Base-by-base conservation (phyloP, 169 alveolate genomes). In the Theileria luwenshuni region DNA sequence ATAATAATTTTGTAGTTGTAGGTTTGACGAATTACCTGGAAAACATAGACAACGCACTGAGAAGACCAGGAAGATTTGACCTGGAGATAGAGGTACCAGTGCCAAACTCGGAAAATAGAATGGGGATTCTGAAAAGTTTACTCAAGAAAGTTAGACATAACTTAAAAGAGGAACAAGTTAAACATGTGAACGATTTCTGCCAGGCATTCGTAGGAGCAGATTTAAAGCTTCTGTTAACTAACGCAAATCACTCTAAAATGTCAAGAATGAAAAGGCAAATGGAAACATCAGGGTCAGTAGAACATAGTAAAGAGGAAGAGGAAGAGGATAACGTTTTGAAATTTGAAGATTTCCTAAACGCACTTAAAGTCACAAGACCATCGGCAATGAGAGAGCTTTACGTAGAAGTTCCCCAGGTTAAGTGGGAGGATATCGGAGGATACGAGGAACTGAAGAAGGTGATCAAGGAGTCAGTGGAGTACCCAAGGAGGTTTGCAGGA, bases 361-460 rank as follows among this genome's bases (percentile, higher is more conserved):
- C 85, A 3, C 67, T 72, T 35, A 74, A 75, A 8, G n/a, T 72
- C 17, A 81, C 84, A 23, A 47, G 81, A 32, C 94, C 94, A 2
- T 89, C 94, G 35, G 94, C 91, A 19, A 83, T 89, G 79, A 80
- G 86, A 51, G 94, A 89, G 54, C 58, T 96, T 13, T 83, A 95
- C 45, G 91, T 96, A 43, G 96, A 95, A 69, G 94, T 97, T 21
- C 99, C 99, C 10, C 93, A 94, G 70, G 98, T 96, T 23, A 69
- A 84, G 76, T 97, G 99, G 99, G 91, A 70, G 48, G 99, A 98
- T 69, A 98, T 98, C 13, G 99, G 99, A 3, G 99, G 99, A 27
- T 96, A 97, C 90, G 94, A 94, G 52, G 91, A 93, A 42, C 97
- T 96, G 27, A 97, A 96, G 76, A 80, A 76, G 35, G 83, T 94